Evolutionary conservation across 2,329 filamentous ascomycete species (phyloP), one percentile per base, ranked within the genome.

Genomic region (Penicillium sp.): DNA sequence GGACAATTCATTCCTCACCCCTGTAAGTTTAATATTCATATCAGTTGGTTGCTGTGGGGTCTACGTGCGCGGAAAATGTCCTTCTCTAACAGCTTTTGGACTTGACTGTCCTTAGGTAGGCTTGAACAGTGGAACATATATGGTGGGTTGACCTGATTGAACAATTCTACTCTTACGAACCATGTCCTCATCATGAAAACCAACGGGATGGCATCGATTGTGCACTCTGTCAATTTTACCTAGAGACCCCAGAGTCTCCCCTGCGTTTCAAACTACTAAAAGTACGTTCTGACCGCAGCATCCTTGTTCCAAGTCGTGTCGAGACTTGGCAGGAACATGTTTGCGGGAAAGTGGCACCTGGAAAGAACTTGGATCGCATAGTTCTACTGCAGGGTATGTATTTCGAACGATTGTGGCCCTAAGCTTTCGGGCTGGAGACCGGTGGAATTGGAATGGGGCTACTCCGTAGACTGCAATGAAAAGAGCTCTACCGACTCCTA

Each of bases 231-330:
- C 82, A 74, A 53, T 87, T 86, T 69, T 75, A 74, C 49, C 85
- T 87, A 66, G 77, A 78, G 18, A 77, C 78, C 6, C 83, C 83
- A 0, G 74, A 79, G 6, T 74, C 77, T 5, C 78, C 82, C 2
- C 81, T 87, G 78, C 79, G 83, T 63, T 83, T 87, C 61, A 78
- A 83, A 65, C 74, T 87, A 5, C 74, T 85, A n/a, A 70, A 70
- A 61, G 69, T 65, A 66, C 54, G 46, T 54, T 37, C 4, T 43
- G 83, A 82, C 7, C 77, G 84, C 16, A 80, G 78, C 31, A 83
- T 86, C 49, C 82, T 80, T 1, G 81, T 87, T 9, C 83, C 83
- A 2, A 74, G 73, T n/a, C 73, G 80, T 7, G 83, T 85, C 2
- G 83, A 86, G 72, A 84, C 82, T 22, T 73, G 79, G 33, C 70